phyloP scores from a whole-genome alignment of 2,329 filamentous ascomycete species.

The Paraconiothyrium sp. region DNA sequence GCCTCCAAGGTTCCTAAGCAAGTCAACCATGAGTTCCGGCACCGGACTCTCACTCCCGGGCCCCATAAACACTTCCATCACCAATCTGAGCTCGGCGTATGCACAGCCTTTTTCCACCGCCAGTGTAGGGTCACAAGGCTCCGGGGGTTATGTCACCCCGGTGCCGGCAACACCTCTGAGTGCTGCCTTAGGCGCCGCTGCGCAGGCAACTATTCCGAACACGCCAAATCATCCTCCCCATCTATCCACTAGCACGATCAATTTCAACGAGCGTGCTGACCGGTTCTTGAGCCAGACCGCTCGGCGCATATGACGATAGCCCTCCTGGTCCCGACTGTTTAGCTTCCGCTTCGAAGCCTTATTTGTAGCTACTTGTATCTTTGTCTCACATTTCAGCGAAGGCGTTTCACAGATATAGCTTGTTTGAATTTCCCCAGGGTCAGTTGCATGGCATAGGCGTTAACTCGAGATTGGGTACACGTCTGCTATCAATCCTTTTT shows the following conservation, averaged over 20 bases:
- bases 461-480: not conserved
- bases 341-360: conserved; percentile 1
- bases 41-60: conserved; percentile 43
- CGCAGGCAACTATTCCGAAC: conserved; percentile 87
- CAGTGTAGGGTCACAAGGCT: conserved; percentile 40
- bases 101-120: conserved; percentile 39
- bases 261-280: conserved; percentile 49
- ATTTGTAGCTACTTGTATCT: conserved; percentile 1
- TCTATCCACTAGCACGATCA: conserved; percentile 38
- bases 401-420: conserved; percentile 27
- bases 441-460: conserved; percentile 14
- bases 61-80: conserved; percentile 49
- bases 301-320: conserved; percentile 35
- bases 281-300: conserved; percentile 42
- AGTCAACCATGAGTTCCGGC: conserved; percentile 34
- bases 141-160: conserved; percentile 61
- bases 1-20: conserved; percentile 42
- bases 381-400: conserved; percentile 26
- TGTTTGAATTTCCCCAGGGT: conserved; percentile 7
- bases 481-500: conserved; percentile 6
- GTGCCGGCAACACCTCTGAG: conserved; percentile 89
- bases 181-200: conserved; percentile 86
- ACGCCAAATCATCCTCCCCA: conserved; percentile 39
- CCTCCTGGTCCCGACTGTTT: not conserved
- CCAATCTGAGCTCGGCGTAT: conserved; percentile 40